Evolutionary conservation across 2,329 filamentous ascomycete genomes (phyloP).

Genomic region (Acrocalymma vagum): DNA sequence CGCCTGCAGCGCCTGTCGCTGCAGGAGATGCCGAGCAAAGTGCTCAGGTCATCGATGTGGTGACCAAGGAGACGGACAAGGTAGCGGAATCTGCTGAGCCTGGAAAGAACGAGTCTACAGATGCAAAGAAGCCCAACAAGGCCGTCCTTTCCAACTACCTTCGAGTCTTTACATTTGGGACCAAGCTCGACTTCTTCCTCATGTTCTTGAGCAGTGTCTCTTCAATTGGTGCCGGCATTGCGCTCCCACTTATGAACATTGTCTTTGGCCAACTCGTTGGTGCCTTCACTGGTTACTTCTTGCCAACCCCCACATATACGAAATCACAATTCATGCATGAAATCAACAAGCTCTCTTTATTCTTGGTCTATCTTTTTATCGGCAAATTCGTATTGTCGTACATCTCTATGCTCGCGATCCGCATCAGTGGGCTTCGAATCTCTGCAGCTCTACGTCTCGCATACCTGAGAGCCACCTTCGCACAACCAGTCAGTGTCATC

Average conservation of each 20-base stretch:
- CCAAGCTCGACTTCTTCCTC: slow-evolving; percentile 37
- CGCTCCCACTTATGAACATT: slow-evolving; percentile 66
- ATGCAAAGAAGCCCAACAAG: slow-evolving; percentile 26
- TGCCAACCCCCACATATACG: slow-evolving; percentile 51
- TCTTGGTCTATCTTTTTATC: slow-evolving; percentile 46
- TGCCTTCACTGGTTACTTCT: slow-evolving; percentile 65
- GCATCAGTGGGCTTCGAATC: slow-evolving; percentile 60
- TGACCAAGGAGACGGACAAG: slow-evolving; percentile 10
- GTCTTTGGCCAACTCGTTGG: slow-evolving; percentile 61
- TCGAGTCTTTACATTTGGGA: slow-evolving; percentile 44
- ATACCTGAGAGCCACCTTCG: slow-evolving; percentile 60
- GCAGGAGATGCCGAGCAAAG: slow-evolving; percentile 7
- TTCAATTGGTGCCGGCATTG: slow-evolving; percentile 43
- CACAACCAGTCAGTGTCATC: slow-evolving; percentile 58
- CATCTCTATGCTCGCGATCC: slow-evolving; percentile 54
- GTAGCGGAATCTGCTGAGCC: slow-evolving; percentile 8
- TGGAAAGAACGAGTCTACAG: background rate
- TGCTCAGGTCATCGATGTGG: slow-evolving; percentile 8
- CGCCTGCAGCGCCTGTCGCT: slow-evolving; percentile 6
- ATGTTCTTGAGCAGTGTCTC: slow-evolving; percentile 36
- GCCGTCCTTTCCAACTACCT: slow-evolving; percentile 42
- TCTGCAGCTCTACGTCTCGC: slow-evolving; percentile 60
- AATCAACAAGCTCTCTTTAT: slow-evolving; percentile 50
- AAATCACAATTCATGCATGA: slow-evolving; percentile 59
- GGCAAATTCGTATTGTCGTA: slow-evolving; percentile 44